A percentile compares a stretch with the other conserved stretches of the same genome.
phyloP scores from a whole-genome alignment of 148 eudicot species.

The Fagopyrum homotropicum region DNA sequence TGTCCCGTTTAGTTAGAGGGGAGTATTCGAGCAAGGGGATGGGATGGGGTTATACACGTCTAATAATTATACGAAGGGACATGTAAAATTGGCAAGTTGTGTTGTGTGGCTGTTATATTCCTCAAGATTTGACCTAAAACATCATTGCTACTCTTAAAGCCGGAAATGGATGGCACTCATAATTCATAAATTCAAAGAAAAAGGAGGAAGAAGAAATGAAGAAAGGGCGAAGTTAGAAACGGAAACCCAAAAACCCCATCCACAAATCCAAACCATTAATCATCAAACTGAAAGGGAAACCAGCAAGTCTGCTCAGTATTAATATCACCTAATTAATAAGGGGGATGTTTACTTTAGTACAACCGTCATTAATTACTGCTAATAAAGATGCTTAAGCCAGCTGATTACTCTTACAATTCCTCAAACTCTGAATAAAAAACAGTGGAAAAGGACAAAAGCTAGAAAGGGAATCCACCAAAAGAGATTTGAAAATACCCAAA shows the following conservation, averaged over 20 bases:
- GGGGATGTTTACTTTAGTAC: slow-evolving; percentile 2
- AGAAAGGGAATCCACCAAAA: slow-evolving; percentile 1
- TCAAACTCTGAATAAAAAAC: neutral
- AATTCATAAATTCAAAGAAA: slow-evolving; percentile 3
- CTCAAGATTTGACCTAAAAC: neutral
- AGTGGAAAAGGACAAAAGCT: slow-evolving; percentile 9
- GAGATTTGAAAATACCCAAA: neutral
- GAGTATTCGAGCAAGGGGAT: no score
- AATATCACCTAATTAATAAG: slow-evolving; percentile 6
- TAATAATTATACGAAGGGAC: no score
- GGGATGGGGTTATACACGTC: no score
- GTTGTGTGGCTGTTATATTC: neutral
- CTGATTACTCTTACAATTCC: neutral
- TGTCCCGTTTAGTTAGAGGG: no score
- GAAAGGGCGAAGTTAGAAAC: neutral
- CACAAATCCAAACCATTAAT: neutral
- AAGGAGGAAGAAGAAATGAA: neutral
- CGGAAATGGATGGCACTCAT: slow-evolving; percentile 5
- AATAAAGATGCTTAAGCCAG: slow-evolving; percentile 7
- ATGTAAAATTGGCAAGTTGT: neutral
- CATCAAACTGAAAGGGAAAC: neutral
- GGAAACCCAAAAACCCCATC: neutral
- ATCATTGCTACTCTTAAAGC: slow-evolving; percentile 4
- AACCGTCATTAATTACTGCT: neutral
- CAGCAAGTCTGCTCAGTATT: neutral